Conservation (phyloP, 352 stramenopile genomes). For the Phytophthora europaea region DNA sequence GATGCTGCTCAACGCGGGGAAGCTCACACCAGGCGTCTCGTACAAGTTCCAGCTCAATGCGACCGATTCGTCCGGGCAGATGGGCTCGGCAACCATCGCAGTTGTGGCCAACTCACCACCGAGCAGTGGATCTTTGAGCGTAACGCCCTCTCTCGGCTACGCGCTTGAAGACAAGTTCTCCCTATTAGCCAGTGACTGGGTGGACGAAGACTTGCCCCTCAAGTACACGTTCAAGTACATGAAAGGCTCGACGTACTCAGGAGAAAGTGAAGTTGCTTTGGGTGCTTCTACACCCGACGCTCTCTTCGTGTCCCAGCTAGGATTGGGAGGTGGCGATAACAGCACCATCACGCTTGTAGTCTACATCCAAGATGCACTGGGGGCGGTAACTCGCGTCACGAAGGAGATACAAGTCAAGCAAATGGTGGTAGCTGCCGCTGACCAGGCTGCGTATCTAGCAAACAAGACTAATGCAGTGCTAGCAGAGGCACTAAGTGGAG, state of each 20-base stretch:
- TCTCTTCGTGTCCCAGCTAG: conserved; percentile 61
- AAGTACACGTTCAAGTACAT: conserved; percentile 86
- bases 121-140: conserved; percentile 54
- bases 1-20: conserved; percentile 64
- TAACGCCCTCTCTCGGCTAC: conserved; percentile 54
- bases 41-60: conserved; percentile 68
- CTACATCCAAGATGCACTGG: conserved; percentile 69
- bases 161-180: conserved; percentile 66
- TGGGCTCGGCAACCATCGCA: conserved; percentile 50
- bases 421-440: conserved; percentile 45
- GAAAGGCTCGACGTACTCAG: conserved; percentile 56
- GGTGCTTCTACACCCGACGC: conserved; percentile 63
- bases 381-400: conserved; percentile 53
- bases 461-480: conserved; percentile 66
- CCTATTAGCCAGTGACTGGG: conserved; percentile 63
- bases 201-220: conserved; percentile 72
- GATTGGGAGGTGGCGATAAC: conserved; percentile 64
- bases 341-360: conserved; percentile 70
- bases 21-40: conserved; percentile 46
- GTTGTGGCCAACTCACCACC: conserved; percentile 63
- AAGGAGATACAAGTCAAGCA: conserved; percentile 66
- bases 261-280: conserved; percentile 60
- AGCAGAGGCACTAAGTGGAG: conserved; percentile 56
- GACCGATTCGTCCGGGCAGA: conserved; percentile 53
- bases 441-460: conserved; percentile 63